Evolutionary conservation across 2,329 filamentous ascomycete genomes (phyloP), one percentile per base, ranked within the genome.

Genomic region (Colletotrichum sp.): DNA sequence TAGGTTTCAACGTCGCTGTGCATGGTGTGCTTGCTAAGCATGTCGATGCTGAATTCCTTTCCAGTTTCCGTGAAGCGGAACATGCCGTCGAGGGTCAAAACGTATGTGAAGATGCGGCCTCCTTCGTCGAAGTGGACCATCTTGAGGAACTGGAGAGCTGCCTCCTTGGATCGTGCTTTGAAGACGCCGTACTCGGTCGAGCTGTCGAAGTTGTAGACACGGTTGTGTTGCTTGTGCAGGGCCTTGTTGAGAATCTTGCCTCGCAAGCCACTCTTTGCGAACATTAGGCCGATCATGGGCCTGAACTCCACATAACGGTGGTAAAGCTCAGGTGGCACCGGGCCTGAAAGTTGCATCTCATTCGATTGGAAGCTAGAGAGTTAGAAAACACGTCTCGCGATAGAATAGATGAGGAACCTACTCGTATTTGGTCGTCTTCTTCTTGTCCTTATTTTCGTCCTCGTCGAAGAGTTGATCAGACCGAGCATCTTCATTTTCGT

Each of bases 11-110:
- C 96, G 83, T 98, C 93, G 78, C 95, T 96, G 86, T 99, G 96
- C 95, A 99, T 98, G 55, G 95, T 98, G 84, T 99, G 96, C 84
- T 99, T 99, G 84, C 93, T 96, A 80, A 99, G 86, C 84, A 98
- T 88, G 85, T 98, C 96, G 80, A 99, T 95, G 69, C 96, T 95
- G 76, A 98, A 98, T 81, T 98, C 96, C 80, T 97, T 97, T 34
- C 96, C 96, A 0, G 96, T 99, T 84, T 98, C 96, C 1, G 96
- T 98, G 85, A 98, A 98, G 62, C 96, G 93, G 82, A 98, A 91
- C 69, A 96, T 89, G 7, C 94, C 94, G 81, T 99, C 96, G 8
- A 98, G 89, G 0, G 95, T 98, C 26, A 99, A 88, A 30, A 98
- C 93, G 80, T 98, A 99, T 26, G 96, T 99, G 82, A 97, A 98